phyloP scores from a whole-genome alignment of 108 stramenopile genomes.

The Licmophora abbreviata region DNA sequence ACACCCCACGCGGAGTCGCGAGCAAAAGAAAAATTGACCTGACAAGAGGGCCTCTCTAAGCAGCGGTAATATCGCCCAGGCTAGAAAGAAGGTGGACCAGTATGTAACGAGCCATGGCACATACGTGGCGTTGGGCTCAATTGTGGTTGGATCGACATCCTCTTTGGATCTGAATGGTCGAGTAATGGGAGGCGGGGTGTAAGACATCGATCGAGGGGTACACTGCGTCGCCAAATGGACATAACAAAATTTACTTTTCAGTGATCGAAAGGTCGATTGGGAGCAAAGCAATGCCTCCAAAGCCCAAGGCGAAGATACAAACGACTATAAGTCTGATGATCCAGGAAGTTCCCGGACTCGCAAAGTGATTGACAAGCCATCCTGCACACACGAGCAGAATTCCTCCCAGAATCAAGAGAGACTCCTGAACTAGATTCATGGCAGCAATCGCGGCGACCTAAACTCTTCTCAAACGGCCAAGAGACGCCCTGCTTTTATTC shows the following conservation, averaged over 20 bases:
- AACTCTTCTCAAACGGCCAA: too few species aligned
- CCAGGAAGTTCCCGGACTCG: conserved; percentile 25
- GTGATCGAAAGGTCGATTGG: conserved; percentile 36
- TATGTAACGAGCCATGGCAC: conserved; percentile 41
- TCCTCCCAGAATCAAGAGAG: conserved; percentile 19
- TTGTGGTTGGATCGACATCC: conserved; percentile 2
- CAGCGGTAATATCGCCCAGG: conserved; percentile 67
- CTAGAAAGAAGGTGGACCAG: conserved; percentile 75
- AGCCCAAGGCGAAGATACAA: conserved; percentile 28
- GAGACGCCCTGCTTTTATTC: too few species aligned
- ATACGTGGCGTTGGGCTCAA: conserved; percentile 33
- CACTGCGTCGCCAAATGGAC: too few species aligned
- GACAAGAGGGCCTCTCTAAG: conserved; percentile 41
- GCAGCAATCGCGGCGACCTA: too few species aligned
- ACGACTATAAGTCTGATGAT: conserved; percentile 18
- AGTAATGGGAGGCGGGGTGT: too few species aligned
- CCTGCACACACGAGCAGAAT: conserved; percentile 24
- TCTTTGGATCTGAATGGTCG: too few species aligned
- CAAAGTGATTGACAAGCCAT: conserved; percentile 35
- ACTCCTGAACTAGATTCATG: neutral
- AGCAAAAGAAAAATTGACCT: conserved; percentile 49
- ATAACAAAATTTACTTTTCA: too few species aligned
- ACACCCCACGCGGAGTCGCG: conserved; percentile 38
- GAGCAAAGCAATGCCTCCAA: conserved; percentile 27
- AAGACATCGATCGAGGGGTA: too few species aligned